Conservation (phyloP, 2,329 filamentous ascomycete species). For the Cladophialophora psammophila region DNA sequence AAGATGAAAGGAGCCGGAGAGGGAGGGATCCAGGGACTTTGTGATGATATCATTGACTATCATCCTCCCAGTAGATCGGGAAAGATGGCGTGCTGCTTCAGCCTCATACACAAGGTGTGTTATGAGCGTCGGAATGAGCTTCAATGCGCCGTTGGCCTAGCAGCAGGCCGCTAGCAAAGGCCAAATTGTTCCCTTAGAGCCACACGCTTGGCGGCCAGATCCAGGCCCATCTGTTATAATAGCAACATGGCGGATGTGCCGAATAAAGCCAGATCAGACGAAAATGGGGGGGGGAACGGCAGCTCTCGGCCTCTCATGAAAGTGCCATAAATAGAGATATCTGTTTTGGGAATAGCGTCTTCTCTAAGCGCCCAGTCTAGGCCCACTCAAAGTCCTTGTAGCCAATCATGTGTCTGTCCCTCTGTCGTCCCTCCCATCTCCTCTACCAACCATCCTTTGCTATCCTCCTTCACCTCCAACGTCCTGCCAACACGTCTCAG, state of each 20-base stretch:
- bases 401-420: slow-evolving; percentile 5
- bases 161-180: background rate
- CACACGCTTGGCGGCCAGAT: slow-evolving; percentile 19
- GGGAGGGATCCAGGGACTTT: background rate
- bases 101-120: slow-evolving; percentile 19
- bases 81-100: slow-evolving; percentile 8
- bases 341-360: background rate
- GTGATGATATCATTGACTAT: background rate
- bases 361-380: slow-evolving; percentile 12
- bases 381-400: background rate
- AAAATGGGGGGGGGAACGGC: background rate
- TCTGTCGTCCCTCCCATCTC: background rate
- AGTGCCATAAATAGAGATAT: slow-evolving; percentile 7
- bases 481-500: slow-evolving; percentile 30
- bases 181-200: background rate
- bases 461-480: slow-evolving; percentile 22
- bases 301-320: background rate
- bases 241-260: background rate
- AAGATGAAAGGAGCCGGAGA: slow-evolving; percentile 6
- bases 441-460: slow-evolving; percentile 28
- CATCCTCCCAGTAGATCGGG: background rate
- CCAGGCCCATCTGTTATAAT: background rate
- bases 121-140: slow-evolving; percentile 5
- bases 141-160: background rate
- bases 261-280: background rate